A percentile compares a stretch with the other conserved stretches of the same genome.
These are phyloP conservation scores for Scutellaria minor DNA, from an alignment of 257 asterid species.

Conservation along the genomic window DNA sequence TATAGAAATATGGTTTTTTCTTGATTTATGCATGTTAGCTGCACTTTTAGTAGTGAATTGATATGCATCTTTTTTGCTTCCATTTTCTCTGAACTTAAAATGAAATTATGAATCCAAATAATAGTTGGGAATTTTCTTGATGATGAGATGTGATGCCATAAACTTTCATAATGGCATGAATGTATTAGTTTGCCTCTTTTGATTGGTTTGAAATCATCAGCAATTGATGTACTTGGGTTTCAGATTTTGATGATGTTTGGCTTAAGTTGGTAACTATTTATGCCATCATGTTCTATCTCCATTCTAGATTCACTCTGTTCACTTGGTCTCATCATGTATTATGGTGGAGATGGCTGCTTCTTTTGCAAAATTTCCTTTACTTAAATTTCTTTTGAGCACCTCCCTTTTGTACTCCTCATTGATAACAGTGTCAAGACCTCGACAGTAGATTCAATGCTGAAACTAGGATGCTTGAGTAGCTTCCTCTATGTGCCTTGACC, in stretches of 20 bases:
- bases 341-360: too few relatives aligned
- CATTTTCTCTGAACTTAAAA: background rate
- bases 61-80: slow-evolving; percentile 1
- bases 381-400: too few relatives aligned
- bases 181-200: background rate
- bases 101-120: background rate
- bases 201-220: background rate
- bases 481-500: too few relatives aligned
- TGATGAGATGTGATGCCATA: background rate
- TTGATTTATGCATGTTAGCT: slow-evolving; percentile 5
- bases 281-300: too few relatives aligned
- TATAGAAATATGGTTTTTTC: background rate
- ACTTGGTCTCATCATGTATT: too few relatives aligned
- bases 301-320: too few relatives aligned
- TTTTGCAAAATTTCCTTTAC: too few relatives aligned
- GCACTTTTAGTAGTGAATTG: slow-evolving; percentile 2
- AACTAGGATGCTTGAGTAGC: too few relatives aligned
- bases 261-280: too few relatives aligned
- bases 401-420: too few relatives aligned
- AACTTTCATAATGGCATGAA: background rate
- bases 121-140: slow-evolving; percentile 19
- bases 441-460: too few relatives aligned
- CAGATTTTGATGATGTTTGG: background rate
- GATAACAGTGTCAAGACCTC: too few relatives aligned
- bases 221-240: background rate